phyloP scores from a whole-genome alignment of 2,329 filamentous ascomycete genomes.

The Pseudogymnoascus destructans region DNA sequence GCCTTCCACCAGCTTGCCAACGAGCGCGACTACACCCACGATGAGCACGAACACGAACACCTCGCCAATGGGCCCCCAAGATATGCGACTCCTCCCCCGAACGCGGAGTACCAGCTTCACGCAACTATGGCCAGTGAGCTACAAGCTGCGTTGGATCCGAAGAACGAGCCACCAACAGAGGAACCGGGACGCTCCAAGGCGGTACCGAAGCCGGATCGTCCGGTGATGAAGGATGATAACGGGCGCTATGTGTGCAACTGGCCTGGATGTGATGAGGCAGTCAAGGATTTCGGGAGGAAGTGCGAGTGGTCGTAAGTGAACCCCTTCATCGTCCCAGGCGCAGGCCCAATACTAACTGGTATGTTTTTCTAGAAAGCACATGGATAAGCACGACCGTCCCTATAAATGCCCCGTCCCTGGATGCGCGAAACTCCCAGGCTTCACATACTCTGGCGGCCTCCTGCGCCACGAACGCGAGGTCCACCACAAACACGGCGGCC shows the following conservation, averaged over 20 bases:
- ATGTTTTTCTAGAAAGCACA: slow-evolving; percentile 60
- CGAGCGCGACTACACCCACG: slow-evolving; percentile 10
- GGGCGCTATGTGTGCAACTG: slow-evolving; percentile 69
- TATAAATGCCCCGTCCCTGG: slow-evolving; percentile 75
- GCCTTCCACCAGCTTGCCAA: slow-evolving; percentile 10
- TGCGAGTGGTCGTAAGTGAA: slow-evolving; percentile 84
- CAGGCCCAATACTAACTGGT: neutral
- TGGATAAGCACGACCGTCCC: slow-evolving; percentile 93
- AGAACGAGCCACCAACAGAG: slow-evolving; percentile 23
- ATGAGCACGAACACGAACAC: slow-evolving; percentile 16
- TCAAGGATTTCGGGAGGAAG: slow-evolving; percentile 59
- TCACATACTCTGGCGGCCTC: slow-evolving; percentile 87
- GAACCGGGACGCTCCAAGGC: slow-evolving; percentile 31
- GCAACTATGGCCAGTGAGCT: slow-evolving; percentile 13
- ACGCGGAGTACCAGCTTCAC: slow-evolving; percentile 17
- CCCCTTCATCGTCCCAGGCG: neutral
- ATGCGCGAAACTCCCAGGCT: slow-evolving; percentile 84
- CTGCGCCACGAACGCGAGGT: slow-evolving; percentile 87
- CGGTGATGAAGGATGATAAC: slow-evolving; percentile 47
- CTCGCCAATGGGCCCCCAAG: slow-evolving; percentile 21
- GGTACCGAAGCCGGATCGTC: slow-evolving; percentile 46
- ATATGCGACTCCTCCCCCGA: slow-evolving; percentile 20
- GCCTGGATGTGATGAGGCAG: slow-evolving; percentile 51
- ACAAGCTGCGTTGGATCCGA: slow-evolving; percentile 17
- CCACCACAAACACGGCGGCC: slow-evolving; percentile 77